These are phyloP conservation scores for Bonnemaisonia californica DNA, from an alignment of 31 red algal genomes.

Conservation along the genomic window DNA sequence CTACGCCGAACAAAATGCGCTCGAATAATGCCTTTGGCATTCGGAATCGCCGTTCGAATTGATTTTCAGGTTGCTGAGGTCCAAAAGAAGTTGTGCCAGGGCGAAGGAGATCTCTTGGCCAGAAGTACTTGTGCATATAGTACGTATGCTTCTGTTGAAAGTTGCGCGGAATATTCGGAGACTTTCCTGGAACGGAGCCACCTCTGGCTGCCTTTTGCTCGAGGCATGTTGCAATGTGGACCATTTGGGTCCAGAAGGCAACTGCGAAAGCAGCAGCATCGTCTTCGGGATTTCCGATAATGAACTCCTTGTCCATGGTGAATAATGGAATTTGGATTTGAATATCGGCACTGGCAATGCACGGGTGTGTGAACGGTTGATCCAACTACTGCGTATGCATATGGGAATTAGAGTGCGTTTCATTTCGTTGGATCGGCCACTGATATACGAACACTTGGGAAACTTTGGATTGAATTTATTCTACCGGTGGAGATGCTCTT, in stretches of 20 bases:
- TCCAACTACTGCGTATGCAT: no score
- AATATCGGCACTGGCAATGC: no score
- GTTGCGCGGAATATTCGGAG: neutral
- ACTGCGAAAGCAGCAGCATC: no score
- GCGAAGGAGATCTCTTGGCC: neutral
- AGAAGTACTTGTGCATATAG: slow-evolving; percentile 23
- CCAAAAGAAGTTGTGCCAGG: no score
- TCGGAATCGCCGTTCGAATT: slow-evolving; percentile 15
- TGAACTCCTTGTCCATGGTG: no score
- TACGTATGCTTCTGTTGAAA: neutral
- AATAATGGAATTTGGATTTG: no score
- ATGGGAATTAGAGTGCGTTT: neutral
- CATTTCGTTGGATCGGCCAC: neutral
- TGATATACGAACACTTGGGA: slow-evolving; percentile 3
- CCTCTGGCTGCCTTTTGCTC: neutral
- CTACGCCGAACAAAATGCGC: neutral
- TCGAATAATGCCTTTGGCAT: slow-evolving; percentile 16
- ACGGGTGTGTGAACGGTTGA: no score
- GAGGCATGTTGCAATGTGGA: neutral
- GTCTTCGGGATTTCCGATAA: neutral
- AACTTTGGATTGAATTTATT: slow-evolving; percentile 3
- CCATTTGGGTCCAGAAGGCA: no score
- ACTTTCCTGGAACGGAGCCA: slow-evolving; percentile 9
- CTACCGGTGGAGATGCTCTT: neutral
- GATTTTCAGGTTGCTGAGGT: slow-evolving; percentile 17